Evolutionary conservation across 73 alveolate species (phyloP), one percentile per base, ranked within the genome.

Genomic region (Loxodes magnus): DNA sequence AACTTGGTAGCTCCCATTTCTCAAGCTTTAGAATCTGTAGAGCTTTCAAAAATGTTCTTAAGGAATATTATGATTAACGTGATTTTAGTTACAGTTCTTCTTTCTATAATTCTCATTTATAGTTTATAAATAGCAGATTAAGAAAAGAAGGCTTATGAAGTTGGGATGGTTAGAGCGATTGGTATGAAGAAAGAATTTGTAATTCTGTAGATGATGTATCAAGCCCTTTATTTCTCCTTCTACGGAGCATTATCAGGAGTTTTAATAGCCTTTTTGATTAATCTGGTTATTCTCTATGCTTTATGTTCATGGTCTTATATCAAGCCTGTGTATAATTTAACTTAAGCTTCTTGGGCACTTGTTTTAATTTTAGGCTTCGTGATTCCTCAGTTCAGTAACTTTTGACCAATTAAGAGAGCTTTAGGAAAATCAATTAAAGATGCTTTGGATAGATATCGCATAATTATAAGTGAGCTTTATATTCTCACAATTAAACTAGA

Each of bases 91-190:
- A 67, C 86, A 43, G 71, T 76, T 44, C 61, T 90, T 61, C 63
- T 90, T 51, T 62, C 84, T 16, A 75, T 81, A 22, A 58, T 80
- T 62, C 84, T 90, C 25, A 88, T 90, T 12, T 90, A 90, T 65
- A 71, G 92, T 12, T 74, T 90, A 16, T 85, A 85, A 96, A 49
- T 90, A 6, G 79, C 93, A 16, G 92, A 90, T 72, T 90, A 85
- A 0, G 96, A 90, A 33, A 95, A 85, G 63, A 85, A 90, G 68
- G 82, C 96, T 23, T 90, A 90, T 71, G 94, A 87, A 56, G 75
- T 67, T 59, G 96, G 96, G 4, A 86, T 90, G 98, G 67, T 90
- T 14, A 74, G 98, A 58, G 89, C 96, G 3, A 81, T 90, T 48
- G 98, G 98, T 17, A 71, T 86, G 22, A 66, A 56, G 46, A 71